phyloP scores from a whole-genome alignment of 805 yeast genomes.

The Zygoascus bituminiphila region DNA sequence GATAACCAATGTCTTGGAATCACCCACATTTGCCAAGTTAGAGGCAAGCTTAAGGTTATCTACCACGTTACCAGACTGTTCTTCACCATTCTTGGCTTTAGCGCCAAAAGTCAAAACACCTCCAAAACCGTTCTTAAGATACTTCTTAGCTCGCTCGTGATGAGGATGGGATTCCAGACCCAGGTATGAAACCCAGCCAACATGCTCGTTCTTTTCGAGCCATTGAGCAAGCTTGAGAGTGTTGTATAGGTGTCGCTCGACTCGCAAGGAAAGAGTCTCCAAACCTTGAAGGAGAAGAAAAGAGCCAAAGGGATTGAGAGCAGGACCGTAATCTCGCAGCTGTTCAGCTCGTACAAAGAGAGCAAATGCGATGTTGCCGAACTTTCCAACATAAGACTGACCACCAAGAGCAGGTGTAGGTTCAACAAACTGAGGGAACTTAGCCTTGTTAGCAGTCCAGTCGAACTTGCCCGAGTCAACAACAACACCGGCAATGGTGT shows the following conservation, averaged over 20 bases:
- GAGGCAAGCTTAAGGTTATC: constrained; percentile 80
- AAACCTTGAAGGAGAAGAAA: constrained; percentile 85
- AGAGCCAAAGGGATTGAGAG: constrained; percentile 79
- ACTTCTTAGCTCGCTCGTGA: constrained; percentile 77
- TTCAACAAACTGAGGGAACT: constrained; percentile 82
- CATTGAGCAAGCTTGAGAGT: constrained; percentile 72
- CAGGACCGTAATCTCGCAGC: constrained; percentile 87
- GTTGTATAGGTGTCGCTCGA: constrained; percentile 83
- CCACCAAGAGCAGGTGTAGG: constrained; percentile 96
- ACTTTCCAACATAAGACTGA: constrained; percentile 66
- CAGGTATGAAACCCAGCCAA: constrained; percentile 85
- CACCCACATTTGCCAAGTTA: constrained; percentile 95
- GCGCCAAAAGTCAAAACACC: constrained; percentile 88
- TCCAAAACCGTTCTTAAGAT: constrained; percentile 73
- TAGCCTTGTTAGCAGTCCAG: constrained; percentile 76
- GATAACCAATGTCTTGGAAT: constrained; percentile 87
- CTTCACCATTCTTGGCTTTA: constrained; percentile 55
- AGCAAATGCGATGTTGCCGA: constrained; percentile 73
- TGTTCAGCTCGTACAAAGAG: constrained; percentile 76
- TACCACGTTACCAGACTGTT: constrained; percentile 76
- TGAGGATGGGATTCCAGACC: constrained; percentile 74
- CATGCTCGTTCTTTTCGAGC: constrained; percentile 59
- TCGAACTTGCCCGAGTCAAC: constrained; percentile 91
- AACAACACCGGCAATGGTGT: constrained; percentile 85
- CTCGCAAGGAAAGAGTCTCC: constrained; percentile 88